These are phyloP conservation scores for Pachyrhizus erosus DNA, from an alignment of 306 rosid species.

Conservation along the genomic window DNA sequence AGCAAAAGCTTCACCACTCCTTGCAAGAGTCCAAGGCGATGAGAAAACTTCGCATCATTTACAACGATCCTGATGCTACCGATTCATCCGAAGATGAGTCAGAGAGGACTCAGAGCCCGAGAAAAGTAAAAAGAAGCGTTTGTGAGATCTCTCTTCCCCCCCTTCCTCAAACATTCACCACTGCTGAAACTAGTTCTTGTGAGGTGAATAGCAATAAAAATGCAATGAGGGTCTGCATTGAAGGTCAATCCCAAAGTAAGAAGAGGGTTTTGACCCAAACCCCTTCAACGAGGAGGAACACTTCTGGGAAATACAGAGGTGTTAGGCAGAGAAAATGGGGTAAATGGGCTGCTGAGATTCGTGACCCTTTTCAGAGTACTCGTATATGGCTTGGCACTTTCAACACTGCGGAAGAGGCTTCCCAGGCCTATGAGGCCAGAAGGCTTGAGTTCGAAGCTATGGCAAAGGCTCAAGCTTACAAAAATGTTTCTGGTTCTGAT, in stretches of 20 bases:
- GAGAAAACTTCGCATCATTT: constrained; percentile 68
- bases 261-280: constrained; percentile 41
- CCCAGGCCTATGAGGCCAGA: constrained; percentile 65
- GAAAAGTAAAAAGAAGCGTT: constrained; percentile 42
- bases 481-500: not conserved
- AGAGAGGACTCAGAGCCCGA: not conserved
- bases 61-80: constrained; percentile 73
- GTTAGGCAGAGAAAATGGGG: constrained; percentile 91
- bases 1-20: not conserved
- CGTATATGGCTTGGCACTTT: constrained; percentile 88
- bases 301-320: constrained; percentile 64
- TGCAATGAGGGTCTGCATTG: not conserved
- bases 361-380: constrained; percentile 63
- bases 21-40: constrained; percentile 29
- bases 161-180: not conserved
- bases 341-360: constrained; percentile 94
- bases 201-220: constrained; percentile 28
- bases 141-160: constrained; percentile 52
- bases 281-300: constrained; percentile 9
- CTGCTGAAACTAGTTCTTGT: constrained; percentile 39
- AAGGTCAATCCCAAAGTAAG: constrained; percentile 15
- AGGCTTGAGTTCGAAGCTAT: constrained; percentile 54
- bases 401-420: constrained; percentile 79
- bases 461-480: constrained; percentile 35
- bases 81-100: constrained; percentile 82